phyloP scores from a whole-genome alignment of 306 rosid genomes.

The Sesbania bispinosa region DNA sequence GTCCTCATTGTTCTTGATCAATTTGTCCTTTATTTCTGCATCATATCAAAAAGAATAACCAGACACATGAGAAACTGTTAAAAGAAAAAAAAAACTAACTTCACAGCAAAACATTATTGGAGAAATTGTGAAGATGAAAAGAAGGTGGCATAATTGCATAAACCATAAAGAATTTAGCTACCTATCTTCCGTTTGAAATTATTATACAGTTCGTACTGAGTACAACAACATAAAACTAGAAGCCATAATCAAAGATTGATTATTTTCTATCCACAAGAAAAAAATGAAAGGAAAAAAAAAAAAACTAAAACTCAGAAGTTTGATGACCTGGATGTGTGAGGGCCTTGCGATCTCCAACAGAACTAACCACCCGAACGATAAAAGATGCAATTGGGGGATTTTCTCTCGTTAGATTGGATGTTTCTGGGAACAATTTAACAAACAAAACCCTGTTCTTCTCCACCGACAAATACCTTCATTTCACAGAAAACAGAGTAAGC shows the following conservation, averaged over 20 bases:
- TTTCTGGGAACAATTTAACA: conserved; percentile 81
- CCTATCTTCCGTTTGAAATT: no score
- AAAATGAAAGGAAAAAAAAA: neutral
- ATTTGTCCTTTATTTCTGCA: conserved; percentile 74
- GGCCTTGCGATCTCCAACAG: conserved; percentile 75
- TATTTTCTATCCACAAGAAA: neutral
- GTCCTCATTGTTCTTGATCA: conserved; percentile 78
- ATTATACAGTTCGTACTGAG: no score
- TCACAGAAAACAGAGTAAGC: neutral
- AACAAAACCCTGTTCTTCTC: conserved; percentile 81
- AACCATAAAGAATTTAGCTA: neutral
- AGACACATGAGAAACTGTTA: neutral
- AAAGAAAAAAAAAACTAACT: neutral
- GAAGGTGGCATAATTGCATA: no score
- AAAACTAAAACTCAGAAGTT: neutral
- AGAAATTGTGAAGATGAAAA: neutral
- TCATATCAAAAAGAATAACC: neutral
- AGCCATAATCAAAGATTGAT: conserved; percentile 4
- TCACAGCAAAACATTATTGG: neutral
- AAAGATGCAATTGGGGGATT: conserved; percentile 95
- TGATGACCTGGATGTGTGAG: conserved; percentile 77
- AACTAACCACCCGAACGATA: conserved; percentile 65
- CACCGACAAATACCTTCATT: conserved; percentile 86
- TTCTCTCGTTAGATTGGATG: conserved; percentile 76
- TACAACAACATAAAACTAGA: neutral